These are phyloP conservation scores for Rhodotorula kratochvilovae DNA, from an alignment of 768 basidiomycete species.

Conservation along the genomic window DNA sequence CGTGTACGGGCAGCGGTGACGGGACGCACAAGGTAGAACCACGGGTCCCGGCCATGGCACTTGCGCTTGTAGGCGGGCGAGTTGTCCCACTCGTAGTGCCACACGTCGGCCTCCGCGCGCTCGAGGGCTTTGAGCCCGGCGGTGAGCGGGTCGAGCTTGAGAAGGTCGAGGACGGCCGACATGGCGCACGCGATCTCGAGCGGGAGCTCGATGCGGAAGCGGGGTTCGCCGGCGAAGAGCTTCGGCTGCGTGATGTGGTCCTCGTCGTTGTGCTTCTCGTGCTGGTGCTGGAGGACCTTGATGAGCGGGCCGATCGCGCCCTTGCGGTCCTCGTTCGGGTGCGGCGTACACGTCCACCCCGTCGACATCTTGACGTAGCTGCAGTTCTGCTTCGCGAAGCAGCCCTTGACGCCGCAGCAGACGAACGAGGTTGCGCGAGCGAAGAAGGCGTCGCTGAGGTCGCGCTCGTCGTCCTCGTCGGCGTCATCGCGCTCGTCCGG, in stretches of 20 bases:
- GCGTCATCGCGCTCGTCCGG: background rate
- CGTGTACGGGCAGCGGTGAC: too few relatives aligned
- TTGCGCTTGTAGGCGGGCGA: background rate
- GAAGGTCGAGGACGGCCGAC: background rate
- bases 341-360: too few relatives aligned
- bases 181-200: conserved; percentile 4
- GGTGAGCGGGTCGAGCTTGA: background rate
- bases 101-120: rapidly evolving
- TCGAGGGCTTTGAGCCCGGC: background rate
- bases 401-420: background rate
- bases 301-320: background rate
- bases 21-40: background rate
- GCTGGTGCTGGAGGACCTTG: background rate
- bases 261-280: background rate
- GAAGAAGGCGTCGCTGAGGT: background rate
- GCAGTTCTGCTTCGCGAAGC: background rate
- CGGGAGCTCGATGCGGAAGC: background rate
- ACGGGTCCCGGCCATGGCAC: background rate
- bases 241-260: background rate
- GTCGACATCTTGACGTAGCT: too few relatives aligned
- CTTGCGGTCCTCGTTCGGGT: too few relatives aligned
- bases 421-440: background rate
- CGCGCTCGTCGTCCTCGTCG: background rate
- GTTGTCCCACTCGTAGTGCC: conserved; percentile 7
- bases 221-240: background rate